Evolutionary conservation across 768 basidiomycete genomes (phyloP).

Genomic region (Termitomyces sp.): DNA sequence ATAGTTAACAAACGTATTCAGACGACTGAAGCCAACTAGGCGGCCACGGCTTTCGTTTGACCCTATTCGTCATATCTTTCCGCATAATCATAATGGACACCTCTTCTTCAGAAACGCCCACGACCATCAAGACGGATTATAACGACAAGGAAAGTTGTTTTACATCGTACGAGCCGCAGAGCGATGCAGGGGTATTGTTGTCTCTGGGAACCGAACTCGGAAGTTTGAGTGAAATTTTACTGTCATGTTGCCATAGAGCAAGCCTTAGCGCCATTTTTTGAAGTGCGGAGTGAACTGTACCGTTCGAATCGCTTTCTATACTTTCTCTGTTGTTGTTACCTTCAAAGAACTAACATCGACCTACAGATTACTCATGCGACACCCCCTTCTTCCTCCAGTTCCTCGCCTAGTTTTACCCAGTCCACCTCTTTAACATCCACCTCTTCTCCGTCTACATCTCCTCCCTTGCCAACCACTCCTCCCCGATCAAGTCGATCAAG

Average conservation of each 20-base stretch:
- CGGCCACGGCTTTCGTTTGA: neutral
- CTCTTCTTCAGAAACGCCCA: neutral
- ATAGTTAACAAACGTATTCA: neutral
- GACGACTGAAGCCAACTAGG: neutral
- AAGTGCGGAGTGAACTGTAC: neutral
- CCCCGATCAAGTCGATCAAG: conserved; percentile 34
- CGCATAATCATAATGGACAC: neutral
- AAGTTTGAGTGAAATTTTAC: neutral
- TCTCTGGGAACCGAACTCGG: neutral
- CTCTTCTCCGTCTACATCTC: conserved; percentile 34
- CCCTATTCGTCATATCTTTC: neutral
- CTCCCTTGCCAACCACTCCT: conserved; percentile 36
- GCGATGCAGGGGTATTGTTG: neutral
- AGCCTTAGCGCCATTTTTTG: neutral
- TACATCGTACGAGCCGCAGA: neutral
- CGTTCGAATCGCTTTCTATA: neutral
- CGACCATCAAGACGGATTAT: neutral
- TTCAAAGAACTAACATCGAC: neutral
- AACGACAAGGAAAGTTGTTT: neutral
- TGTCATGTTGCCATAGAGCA: neutral
- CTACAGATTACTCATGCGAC: conserved; percentile 22
- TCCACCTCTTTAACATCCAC: conserved; percentile 29
- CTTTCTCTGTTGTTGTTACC: neutral
- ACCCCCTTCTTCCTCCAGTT: conserved; percentile 27
- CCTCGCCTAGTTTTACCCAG: conserved; percentile 34